These are phyloP conservation scores for Skeletonema menzelii DNA, from an alignment of 108 stramenopile genomes.

Conservation along the genomic window DNA sequence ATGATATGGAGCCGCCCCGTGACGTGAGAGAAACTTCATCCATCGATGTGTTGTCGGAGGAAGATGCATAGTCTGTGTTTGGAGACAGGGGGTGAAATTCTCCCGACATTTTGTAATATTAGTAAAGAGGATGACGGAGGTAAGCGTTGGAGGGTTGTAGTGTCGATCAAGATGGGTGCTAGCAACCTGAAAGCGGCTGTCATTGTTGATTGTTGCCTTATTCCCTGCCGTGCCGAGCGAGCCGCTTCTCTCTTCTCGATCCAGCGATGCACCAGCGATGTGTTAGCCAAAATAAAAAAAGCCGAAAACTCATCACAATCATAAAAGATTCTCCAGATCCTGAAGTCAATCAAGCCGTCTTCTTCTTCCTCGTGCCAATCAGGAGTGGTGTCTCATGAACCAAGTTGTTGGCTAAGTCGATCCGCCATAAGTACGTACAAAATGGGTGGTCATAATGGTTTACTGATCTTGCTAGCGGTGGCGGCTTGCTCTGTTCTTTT, in stretches of 20 bases:
- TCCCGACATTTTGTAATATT: not conserved
- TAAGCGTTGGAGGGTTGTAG: too few species aligned
- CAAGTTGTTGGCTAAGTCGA: not conserved
- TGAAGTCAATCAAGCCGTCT: too few species aligned
- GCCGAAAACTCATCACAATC: too few species aligned
- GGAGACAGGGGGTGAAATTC: constrained; percentile 6
- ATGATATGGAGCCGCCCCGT: not conserved
- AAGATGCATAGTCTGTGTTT: constrained; percentile 7
- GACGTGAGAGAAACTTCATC: constrained; percentile 14
- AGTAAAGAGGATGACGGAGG: too few species aligned
- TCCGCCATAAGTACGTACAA: not conserved
- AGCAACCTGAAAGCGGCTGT: not conserved
- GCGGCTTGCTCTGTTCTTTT: not conserved
- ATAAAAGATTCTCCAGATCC: too few species aligned
- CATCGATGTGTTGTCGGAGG: constrained; percentile 10
- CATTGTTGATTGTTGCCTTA: too few species aligned
- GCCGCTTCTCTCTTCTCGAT: not conserved
- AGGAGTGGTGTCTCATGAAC: too few species aligned
- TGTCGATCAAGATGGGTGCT: too few species aligned
- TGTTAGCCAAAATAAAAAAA: too few species aligned
- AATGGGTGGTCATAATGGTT: not conserved
- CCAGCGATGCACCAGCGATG: not conserved
- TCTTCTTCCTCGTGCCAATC: not conserved
- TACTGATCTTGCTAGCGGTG: not conserved
- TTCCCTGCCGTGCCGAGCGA: too few species aligned